These are phyloP conservation scores for Phyllosticta citrichinensis DNA, from an alignment of 2,329 filamentous ascomycete species.

Conservation along the genomic window DNA sequence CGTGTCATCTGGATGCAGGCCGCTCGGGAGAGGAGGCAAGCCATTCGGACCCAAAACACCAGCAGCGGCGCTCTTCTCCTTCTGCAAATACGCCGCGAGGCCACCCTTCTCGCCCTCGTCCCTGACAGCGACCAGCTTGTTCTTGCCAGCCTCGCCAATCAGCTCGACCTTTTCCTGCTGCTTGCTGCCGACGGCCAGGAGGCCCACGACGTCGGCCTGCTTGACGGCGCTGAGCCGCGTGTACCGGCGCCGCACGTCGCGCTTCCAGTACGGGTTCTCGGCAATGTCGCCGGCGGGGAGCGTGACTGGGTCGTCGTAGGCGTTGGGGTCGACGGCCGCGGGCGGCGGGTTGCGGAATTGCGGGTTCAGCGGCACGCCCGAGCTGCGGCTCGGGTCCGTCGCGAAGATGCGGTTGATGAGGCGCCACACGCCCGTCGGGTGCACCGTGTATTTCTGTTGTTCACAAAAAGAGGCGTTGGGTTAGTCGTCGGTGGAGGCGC, in stretches of 20 bases:
- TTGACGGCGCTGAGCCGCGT: constrained; percentile 68
- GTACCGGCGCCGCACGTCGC: constrained; percentile 75
- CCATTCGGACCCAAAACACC: constrained; percentile 64
- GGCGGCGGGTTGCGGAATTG: constrained; percentile 83
- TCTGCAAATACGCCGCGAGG: constrained; percentile 64
- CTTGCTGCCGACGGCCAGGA: constrained; percentile 77
- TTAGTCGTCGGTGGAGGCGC: not conserved
- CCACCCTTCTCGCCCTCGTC: constrained; percentile 58
- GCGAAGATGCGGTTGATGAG: constrained; percentile 65
- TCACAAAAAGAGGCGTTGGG: not conserved
- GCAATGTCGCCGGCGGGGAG: constrained; percentile 77
- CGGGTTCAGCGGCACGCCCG: constrained; percentile 84
- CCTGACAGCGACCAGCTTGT: constrained; percentile 66
- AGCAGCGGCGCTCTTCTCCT: constrained; percentile 44
- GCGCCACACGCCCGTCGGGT: constrained; percentile 84
- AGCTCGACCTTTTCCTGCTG: constrained; percentile 69
- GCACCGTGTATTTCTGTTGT: constrained; percentile 84
- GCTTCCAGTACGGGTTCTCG: constrained; percentile 94
- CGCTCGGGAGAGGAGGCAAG: constrained; percentile 75
- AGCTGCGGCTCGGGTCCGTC: constrained; percentile 80
- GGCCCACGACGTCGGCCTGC: constrained; percentile 75
- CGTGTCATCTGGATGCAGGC: constrained; percentile 43
- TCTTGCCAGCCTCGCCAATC: constrained; percentile 61
- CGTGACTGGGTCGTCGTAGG: constrained; percentile 75
- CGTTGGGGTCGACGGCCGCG: constrained; percentile 57